phyloP scores from a whole-genome alignment of 2,329 filamentous ascomycete genomes.

The Monilinia polystroma region DNA sequence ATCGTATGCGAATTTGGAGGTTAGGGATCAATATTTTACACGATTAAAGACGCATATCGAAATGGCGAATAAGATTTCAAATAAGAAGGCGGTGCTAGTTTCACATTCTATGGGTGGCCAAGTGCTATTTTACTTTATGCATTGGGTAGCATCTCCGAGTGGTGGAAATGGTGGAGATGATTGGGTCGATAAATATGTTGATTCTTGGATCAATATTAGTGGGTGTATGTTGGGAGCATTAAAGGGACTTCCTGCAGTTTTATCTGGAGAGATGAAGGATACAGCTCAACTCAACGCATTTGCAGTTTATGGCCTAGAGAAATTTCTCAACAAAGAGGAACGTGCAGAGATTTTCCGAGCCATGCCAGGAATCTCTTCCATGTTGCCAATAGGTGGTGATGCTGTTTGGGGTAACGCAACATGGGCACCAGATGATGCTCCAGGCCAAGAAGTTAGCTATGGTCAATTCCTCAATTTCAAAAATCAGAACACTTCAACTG shows the following conservation, averaged over 20 bases:
- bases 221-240: slow-evolving; percentile 96
- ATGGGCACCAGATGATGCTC: slow-evolving; percentile 83
- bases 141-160: slow-evolving; percentile 74
- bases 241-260: slow-evolving; percentile 84
- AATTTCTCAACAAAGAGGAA: slow-evolving; percentile 88
- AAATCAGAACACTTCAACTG: slow-evolving; percentile 61
- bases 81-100: slow-evolving; percentile 78
- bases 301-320: slow-evolving; percentile 94
- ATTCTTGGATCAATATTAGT: slow-evolving; percentile 97
- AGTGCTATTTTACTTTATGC: slow-evolving; percentile 78
- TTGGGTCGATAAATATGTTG: slow-evolving; percentile 89
- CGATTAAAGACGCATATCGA: slow-evolving; percentile 89
- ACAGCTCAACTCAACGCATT: slow-evolving; percentile 95
- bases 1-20: slow-evolving; percentile 85
- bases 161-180: slow-evolving; percentile 78
- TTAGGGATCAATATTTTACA: slow-evolving; percentile 90
- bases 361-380: slow-evolving; percentile 95
- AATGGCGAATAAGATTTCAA: slow-evolving; percentile 68
- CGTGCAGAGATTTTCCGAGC: slow-evolving; percentile 90
- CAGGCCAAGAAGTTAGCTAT: slow-evolving; percentile 69
- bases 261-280: slow-evolving; percentile 98
- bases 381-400: slow-evolving; percentile 92
- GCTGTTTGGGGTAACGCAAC: slow-evolving; percentile 90
- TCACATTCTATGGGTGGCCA: slow-evolving; percentile 99
- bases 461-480: slow-evolving; percentile 87